Evolutionary conservation across 225 moss, liverwort and hornwort species (phyloP), one percentile per base, ranked within the genome.

Genomic region (Climacium dendroides): DNA sequence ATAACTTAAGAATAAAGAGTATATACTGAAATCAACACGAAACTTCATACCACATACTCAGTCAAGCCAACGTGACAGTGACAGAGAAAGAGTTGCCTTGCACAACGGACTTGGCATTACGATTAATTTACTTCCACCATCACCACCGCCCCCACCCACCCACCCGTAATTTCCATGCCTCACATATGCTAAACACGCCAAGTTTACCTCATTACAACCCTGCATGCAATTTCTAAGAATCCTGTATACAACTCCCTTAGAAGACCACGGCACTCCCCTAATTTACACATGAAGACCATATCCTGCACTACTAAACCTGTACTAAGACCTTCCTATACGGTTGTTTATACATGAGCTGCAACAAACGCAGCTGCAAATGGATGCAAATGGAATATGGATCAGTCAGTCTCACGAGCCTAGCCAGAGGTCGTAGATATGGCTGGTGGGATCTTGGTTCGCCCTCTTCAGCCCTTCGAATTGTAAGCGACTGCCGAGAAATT

Each of bases 401-500:
- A 43, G 19, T 45, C 28, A 17, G 35, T 45, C 52, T 90, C 62
- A 94, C 43, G 92, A 94, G 39, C 92, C 91, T 7, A 94, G 88
- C 94, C 92, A 92, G 86, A 95, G 92, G 48, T 95, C 93, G 65
- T 93, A 95, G 75, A 93, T 77, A 32, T 92, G 89, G 74, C 92
- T 85, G 69, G 92, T 91, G 47, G 92, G 85, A 12, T 92, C 95
- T 67, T 93, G 91, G 37, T 87, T 92, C 29, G 92, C 78, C 17
- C 91, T 92, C 87, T 92, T 93, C 57, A 95, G 80, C 4, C 93
- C 93, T 87, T 95, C 93, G 77, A 93, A 95, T 50, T 93, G 92
- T 9, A 90, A 86, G 54, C 93, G 89, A 67, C 88, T 95, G 88
- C 95, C 93, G 18, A 95, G 90, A 86, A 95, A 93, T 75, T 92